Evolutionary conservation across 1,139 yeast genomes (phyloP).

Genomic region (Scheffersomyces illinoinensis): DNA sequence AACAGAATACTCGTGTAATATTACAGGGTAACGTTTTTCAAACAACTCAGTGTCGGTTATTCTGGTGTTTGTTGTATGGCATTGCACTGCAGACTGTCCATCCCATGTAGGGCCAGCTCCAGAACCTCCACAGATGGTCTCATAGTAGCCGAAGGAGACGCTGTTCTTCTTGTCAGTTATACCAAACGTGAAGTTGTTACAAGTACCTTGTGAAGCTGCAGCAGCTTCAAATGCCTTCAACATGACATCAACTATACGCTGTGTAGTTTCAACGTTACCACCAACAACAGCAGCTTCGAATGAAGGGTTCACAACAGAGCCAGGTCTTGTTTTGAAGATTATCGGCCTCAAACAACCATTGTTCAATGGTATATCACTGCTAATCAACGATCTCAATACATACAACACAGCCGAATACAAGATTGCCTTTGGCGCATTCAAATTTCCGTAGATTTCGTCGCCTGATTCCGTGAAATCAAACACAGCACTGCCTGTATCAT

Average conservation of each 20-base stretch:
- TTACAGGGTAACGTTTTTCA: slow-evolving; percentile 49
- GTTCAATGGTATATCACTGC: slow-evolving; percentile 78
- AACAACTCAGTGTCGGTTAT: slow-evolving; percentile 50
- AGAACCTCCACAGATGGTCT: slow-evolving; percentile 51
- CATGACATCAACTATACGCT: slow-evolving; percentile 77
- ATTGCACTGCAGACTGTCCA: slow-evolving; percentile 49
- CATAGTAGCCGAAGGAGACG: slow-evolving; percentile 48
- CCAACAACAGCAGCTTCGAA: slow-evolving; percentile 86
- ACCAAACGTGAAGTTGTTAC: slow-evolving; percentile 53
- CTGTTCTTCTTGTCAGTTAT: slow-evolving; percentile 36
- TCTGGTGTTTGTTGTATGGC: slow-evolving; percentile 51
- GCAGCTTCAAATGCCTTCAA: slow-evolving; percentile 75
- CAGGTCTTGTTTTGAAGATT: slow-evolving; percentile 62
- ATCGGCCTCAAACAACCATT: slow-evolving; percentile 83
- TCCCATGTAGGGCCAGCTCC: slow-evolving; percentile 54
- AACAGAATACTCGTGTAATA: slow-evolving; percentile 41
- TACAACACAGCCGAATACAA: slow-evolving; percentile 80
- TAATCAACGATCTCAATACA: slow-evolving; percentile 72
- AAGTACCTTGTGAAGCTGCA: slow-evolving; percentile 56
- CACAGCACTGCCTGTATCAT: slow-evolving; percentile 36
- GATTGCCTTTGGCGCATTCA: slow-evolving; percentile 60
- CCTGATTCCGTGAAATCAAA: slow-evolving; percentile 46
- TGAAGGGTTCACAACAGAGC: slow-evolving; percentile 69
- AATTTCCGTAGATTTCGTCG: slow-evolving; percentile 45
- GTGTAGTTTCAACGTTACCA: slow-evolving; percentile 87